Conservation (phyloP, 805 yeast species). For the Peterozyma toletana region DNA sequence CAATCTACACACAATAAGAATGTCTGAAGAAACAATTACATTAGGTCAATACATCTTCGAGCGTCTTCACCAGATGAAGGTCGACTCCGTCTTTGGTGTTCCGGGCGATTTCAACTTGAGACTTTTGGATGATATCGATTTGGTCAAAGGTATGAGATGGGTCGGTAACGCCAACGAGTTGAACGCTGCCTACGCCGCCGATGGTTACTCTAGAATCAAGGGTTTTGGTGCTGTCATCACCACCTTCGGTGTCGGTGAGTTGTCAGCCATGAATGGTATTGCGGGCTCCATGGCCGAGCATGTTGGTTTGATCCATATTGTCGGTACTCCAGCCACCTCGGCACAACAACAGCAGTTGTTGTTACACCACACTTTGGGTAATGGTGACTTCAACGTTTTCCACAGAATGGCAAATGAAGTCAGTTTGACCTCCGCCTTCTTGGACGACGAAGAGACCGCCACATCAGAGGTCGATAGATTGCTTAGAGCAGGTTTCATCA, state of each 20-base stretch:
- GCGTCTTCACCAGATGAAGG: conserved; percentile 66
- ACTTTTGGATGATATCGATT: conserved; percentile 64
- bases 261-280: conserved; percentile 76
- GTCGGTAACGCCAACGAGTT: conserved; percentile 88
- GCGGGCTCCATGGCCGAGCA: conserved; percentile 90
- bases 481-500: conserved; percentile 60
- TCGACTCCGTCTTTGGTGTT: conserved; percentile 68
- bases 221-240: conserved; percentile 70
- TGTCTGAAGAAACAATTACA: conserved; percentile 29
- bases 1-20: not conserved
- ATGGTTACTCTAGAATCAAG: conserved; percentile 80
- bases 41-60: conserved; percentile 75
- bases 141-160: conserved; percentile 75
- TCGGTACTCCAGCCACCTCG: conserved; percentile 76
- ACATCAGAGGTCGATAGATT: conserved; percentile 68
- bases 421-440: conserved; percentile 56
- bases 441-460: conserved; percentile 59
- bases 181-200: conserved; percentile 85
- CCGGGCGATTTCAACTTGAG: conserved; percentile 81
- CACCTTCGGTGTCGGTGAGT: conserved; percentile 89
- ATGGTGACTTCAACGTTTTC: conserved; percentile 76
- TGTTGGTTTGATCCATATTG: conserved; percentile 78
- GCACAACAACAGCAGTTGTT: conserved; percentile 67
- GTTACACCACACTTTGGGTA: conserved; percentile 79
- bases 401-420: conserved; percentile 72